phyloP scores from a whole-genome alignment of 345 rosid species.

The Fremontodendron californicum region DNA sequence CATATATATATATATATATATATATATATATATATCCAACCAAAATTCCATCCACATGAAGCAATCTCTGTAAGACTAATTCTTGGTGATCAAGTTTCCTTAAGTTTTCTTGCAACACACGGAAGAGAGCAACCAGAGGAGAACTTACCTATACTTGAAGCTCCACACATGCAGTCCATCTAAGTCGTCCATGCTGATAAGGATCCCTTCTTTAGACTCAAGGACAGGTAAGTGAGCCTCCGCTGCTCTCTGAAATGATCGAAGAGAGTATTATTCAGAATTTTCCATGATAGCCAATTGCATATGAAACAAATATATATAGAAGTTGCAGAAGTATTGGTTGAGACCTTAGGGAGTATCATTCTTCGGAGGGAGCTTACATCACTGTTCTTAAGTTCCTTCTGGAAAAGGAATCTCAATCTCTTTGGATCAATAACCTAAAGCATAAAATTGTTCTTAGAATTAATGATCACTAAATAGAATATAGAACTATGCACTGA shows the following conservation, averaged over 20 bases:
- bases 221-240: slow-evolving; percentile 80
- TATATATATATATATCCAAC: not conserved
- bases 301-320: not conserved
- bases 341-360: slow-evolving; percentile 86
- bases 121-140: not conserved
- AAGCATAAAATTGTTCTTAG: slow-evolving; percentile 7
- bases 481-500: not conserved
- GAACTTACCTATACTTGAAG: slow-evolving; percentile 81
- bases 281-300: not conserved
- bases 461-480: not conserved
- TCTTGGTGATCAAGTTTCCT: not conserved
- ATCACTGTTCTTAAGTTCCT: slow-evolving; percentile 77
- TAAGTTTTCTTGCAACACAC: not conserved
- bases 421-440: slow-evolving; percentile 65
- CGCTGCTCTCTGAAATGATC: slow-evolving; percentile 74
- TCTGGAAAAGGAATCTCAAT: slow-evolving; percentile 78
- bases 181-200: slow-evolving; percentile 68
- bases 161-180: slow-evolving; percentile 81
- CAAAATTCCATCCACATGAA: not conserved
- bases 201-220: slow-evolving; percentile 87
- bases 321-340: not conserved
- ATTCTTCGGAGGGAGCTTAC: slow-evolving; percentile 87
- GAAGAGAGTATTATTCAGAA: not conserved
- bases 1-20: not conserved
- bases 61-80: not conserved